Evolutionary conservation across 306 rosid species (phyloP).

Genomic region (Vachellia pachyceras): DNA sequence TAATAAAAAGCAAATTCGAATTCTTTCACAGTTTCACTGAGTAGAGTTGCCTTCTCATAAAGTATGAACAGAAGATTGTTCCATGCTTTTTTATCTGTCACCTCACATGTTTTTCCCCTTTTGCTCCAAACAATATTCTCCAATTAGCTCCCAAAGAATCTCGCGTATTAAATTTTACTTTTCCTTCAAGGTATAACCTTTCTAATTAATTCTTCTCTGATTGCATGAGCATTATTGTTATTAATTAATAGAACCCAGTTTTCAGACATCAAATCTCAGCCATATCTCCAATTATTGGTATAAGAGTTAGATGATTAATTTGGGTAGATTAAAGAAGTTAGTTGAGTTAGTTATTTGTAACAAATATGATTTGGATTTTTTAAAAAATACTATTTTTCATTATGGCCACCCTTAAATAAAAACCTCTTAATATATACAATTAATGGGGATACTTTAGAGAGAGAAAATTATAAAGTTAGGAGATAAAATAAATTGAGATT

Average conservation of each 20-base stretch:
- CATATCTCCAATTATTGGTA: background rate
- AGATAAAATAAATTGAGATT: too few relatives aligned
- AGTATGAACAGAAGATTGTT: constrained; percentile 27
- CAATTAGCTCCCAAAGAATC: background rate
- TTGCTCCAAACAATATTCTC: background rate
- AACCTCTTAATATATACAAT: too few relatives aligned
- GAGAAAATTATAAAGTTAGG: too few relatives aligned
- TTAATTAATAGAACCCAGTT: background rate
- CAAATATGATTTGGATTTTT: too few relatives aligned
- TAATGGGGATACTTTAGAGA: too few relatives aligned
- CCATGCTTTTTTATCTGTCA: background rate
- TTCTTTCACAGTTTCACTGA: background rate
- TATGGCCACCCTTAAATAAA: too few relatives aligned
- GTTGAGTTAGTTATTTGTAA: too few relatives aligned
- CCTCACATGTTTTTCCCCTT: background rate
- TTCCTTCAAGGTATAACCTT: background rate
- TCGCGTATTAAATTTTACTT: background rate
- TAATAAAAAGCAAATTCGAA: constrained; percentile 1
- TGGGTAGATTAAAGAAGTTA: too few relatives aligned
- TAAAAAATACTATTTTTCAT: too few relatives aligned
- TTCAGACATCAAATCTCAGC: constrained; percentile 13
- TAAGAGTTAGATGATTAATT: too few relatives aligned
- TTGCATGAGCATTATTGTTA: background rate
- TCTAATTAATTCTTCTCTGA: background rate
- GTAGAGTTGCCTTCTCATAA: constrained; percentile 14